Percentiles rank a stretch among this genome's conserved stretches.
Evolutionary conservation across 495 filamentous ascomycete genomes (phyloP).

Genomic region (Amphirosellinia nigrospora): DNA sequence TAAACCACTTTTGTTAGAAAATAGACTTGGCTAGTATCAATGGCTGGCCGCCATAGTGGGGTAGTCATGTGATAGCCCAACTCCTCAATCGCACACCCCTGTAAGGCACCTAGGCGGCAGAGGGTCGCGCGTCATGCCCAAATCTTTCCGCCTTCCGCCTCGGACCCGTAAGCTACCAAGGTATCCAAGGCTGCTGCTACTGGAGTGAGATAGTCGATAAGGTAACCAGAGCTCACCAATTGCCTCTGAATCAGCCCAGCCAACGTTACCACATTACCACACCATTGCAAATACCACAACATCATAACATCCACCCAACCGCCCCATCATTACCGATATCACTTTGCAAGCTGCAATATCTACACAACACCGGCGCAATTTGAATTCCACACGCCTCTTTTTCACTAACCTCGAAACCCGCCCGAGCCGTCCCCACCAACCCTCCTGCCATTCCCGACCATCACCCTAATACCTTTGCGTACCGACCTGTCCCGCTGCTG

Average conservation of each 20-base stretch:
- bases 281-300: too few relatives aligned
- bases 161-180: conserved; percentile 20
- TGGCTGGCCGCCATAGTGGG: too few relatives aligned
- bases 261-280: background rate
- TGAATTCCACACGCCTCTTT: background rate
- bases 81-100: too few relatives aligned
- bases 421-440: background rate
- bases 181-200: background rate
- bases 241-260: conserved; percentile 10
- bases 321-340: too few relatives aligned
- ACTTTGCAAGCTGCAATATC: background rate
- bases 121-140: conserved; percentile 42
- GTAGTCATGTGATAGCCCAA: too few relatives aligned
- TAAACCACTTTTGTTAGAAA: too few relatives aligned
- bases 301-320: too few relatives aligned
- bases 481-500: conserved; percentile 5
- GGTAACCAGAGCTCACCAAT: conserved; percentile 25
- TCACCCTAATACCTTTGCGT: background rate
- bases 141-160: conserved; percentile 38
- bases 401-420: background rate
- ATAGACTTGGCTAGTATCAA: too few relatives aligned
- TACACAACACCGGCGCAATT: background rate
- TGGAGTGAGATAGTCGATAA: background rate
- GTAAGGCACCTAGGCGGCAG: conserved; percentile 36
- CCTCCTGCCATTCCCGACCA: background rate